Evolutionary conservation across 495 filamentous ascomycete species (phyloP), one percentile per base, ranked within the genome.

Genomic region (Aspergillus hancockii): DNA sequence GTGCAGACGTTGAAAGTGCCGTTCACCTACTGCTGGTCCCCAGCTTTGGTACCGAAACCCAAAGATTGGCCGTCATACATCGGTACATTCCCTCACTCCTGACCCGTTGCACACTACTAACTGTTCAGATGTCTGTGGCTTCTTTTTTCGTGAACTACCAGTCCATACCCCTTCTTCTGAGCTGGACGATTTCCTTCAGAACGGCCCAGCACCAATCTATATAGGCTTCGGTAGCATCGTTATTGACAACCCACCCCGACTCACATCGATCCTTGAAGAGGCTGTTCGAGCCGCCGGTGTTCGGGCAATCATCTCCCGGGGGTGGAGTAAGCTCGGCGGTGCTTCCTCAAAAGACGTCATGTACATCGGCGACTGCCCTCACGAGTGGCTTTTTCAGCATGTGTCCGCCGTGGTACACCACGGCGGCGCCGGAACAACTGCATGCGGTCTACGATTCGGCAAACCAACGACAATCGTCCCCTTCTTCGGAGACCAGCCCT

Each of bases 401-500:
- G 85, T 88, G 0, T 69, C 82, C 19, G 77, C 73, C 8, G 85
- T 89, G 0, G 78, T 89, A 0, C 85, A 88, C 61, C 85, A 89
- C 55, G 86, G 86, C 13, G 86, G 86, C 28, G 85, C 84, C 16
- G 85, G 86, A 18, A 89, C 86, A 0, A 89, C 85, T 7, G 85
- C 85, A 14, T 82, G 81, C 22, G 86, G 85, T 19, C 77, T 89
- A 2, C 69, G 75, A 0, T 77, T 78, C 47, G 85, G 81, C 6
- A 65, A 74, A n/a, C 85, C 86, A 1, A 89, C 85, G 0, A 72
- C 77, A 7, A 81, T 89, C 7, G 76, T 89, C 0, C 85, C 85
- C 0, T 88, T 89, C 64, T 88, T 88, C 62, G 85, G 85, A 40
- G 86, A 89, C 64, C 91, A 96, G 71, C 80, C 84, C 16, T 94